These are phyloP conservation scores for Yamadazyma diospyri DNA, from an alignment of 1,139 yeast genomes.

Conservation along the genomic window DNA sequence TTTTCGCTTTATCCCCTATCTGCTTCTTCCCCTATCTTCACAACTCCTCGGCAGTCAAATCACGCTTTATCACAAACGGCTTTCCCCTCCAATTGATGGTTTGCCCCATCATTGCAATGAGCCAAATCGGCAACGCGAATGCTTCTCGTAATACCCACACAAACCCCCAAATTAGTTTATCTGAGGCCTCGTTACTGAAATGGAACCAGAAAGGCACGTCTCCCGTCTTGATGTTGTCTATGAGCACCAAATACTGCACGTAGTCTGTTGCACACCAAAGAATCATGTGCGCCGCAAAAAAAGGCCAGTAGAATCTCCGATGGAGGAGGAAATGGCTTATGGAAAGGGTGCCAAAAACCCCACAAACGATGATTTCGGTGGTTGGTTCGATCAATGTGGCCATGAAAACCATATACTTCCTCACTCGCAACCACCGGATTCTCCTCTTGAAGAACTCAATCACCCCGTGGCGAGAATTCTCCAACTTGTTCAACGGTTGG, in stretches of 20 bases:
- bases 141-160: constrained; percentile 69
- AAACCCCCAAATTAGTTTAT: constrained; percentile 23
- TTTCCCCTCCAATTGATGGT: constrained; percentile 80
- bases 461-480: constrained; percentile 40
- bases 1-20: no score
- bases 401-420: constrained; percentile 82
- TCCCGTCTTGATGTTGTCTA: constrained; percentile 22
- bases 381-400: constrained; percentile 88
- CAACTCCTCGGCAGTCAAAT: constrained; percentile 72
- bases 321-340: constrained; percentile 45
- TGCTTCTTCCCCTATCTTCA: no score
- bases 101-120: constrained; percentile 74
- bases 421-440: constrained; percentile 83
- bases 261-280: constrained; percentile 67
- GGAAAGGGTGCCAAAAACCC: constrained; percentile 63
- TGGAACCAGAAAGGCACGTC: constrained; percentile 28
- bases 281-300: constrained; percentile 51
- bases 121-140: constrained; percentile 83
- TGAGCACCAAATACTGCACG: constrained; percentile 50
- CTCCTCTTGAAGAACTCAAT: constrained; percentile 64
- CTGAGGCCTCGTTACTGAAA: constrained; percentile 14
- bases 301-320: constrained; percentile 28
- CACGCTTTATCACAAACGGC: constrained; percentile 69
- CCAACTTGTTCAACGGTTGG: constrained; percentile 57
- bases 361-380: constrained; percentile 72